Evolutionary conservation across 192 early-diverging fungal genomes (phyloP), one percentile per base, ranked within the genome.

Genomic region (Borealophlyctis nickersoniae): DNA sequence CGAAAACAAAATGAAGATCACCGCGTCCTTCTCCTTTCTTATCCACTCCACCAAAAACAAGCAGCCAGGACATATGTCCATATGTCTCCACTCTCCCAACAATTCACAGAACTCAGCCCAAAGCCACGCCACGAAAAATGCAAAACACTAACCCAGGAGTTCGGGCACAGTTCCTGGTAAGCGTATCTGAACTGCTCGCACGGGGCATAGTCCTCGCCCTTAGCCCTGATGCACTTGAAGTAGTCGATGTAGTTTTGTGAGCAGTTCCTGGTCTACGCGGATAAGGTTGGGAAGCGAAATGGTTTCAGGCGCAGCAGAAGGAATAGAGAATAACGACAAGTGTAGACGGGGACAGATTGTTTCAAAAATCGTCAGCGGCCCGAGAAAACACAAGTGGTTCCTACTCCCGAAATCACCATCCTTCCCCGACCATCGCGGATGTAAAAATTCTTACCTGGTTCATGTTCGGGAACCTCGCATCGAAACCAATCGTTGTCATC

Each of bases 171-270:
- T 50, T 86, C 80, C 64, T 78, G 80, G 85, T 87, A 99, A 35
- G 89, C 84, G 67, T 72, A 81, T 73, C 80, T 82, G 81, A 99
- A 99, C 72, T 91, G 88, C 71, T 88, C 82, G 88, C 97, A 99
- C 30, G 91, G 91, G 39, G 87, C 79, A 71, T 84, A 98, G 65
- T 96, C 94, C 78, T 97, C 94, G 72, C 97, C 97, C 87, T 93
- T 94, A 66, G 89, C 90, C 52, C 83, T 81, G 34, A 94, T 84
- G 73, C 97, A 99, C 79, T 80, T 81, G 76, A 71, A 78, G 76
- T 84, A 96, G 79, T 99, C 96, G 59, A 88, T 87, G 79, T 96
- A 99, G 87, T 95, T 93, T 86, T 99, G 96, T 93, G 94, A 96
- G 88, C 96, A 99, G 88, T 91, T 89, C 87, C 92, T 95, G 70